Percentiles rank a stretch among this genome's conserved stretches.
Evolutionary conservation across 805 yeast species (phyloP).

Genomic region (Nakazawaea molendinolei): DNA sequence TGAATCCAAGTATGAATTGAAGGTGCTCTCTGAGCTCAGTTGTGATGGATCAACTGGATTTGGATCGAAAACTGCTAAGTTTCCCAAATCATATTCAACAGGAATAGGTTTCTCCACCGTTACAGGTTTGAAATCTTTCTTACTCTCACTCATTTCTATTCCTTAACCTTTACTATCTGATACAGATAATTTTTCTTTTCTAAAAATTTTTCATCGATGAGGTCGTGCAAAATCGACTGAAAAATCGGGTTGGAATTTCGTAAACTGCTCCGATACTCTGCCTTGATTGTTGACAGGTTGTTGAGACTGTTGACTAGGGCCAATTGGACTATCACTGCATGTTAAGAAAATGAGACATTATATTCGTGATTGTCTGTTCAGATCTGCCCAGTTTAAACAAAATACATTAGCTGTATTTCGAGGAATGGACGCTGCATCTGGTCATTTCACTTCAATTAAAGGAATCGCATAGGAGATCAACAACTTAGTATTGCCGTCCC

Average conservation of each 20-base stretch:
- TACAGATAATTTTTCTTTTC: background rate
- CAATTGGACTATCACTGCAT: too few species aligned
- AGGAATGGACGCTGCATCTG: too few species aligned
- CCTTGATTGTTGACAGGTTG: too few species aligned
- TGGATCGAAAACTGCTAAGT: conserved; percentile 82
- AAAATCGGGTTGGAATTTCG: background rate
- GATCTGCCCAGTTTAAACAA: too few species aligned
- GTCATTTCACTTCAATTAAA: too few species aligned
- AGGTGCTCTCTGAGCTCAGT: conserved; percentile 44
- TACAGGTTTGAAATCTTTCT: conserved; percentile 46
- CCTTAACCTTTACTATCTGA: background rate
- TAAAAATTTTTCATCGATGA: conserved; percentile 2
- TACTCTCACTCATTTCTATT: background rate
- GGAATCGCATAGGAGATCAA: too few species aligned
- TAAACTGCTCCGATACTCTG: too few species aligned
- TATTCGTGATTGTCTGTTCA: too few species aligned
- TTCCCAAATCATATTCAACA: conserved; percentile 82
- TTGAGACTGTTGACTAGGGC: too few species aligned
- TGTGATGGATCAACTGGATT: conserved; percentile 70
- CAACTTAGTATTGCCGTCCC: too few species aligned
- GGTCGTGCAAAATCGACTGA: background rate
- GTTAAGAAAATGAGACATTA: too few species aligned
- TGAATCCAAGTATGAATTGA: conserved; percentile 57
- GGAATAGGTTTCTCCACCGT: conserved; percentile 92
- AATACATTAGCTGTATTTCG: too few species aligned